Evolutionary conservation across 495 filamentous ascomycete species (phyloP).

Genomic region (Tuber brumale): DNA sequence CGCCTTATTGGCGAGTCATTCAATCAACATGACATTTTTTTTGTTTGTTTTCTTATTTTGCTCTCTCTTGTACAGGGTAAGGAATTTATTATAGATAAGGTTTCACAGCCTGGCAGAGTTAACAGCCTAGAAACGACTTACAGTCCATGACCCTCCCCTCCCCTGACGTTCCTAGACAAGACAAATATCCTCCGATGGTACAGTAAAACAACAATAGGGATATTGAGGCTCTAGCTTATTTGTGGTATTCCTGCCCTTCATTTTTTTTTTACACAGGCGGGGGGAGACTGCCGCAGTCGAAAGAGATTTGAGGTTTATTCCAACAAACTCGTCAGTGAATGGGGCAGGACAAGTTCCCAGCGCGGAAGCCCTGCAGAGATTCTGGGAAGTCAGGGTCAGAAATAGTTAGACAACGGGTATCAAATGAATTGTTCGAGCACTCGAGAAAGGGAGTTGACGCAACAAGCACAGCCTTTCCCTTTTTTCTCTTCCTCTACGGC

Average conservation of each 20-base stretch:
- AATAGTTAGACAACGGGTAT: neutral
- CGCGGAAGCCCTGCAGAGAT: neutral
- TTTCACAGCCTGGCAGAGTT: neutral
- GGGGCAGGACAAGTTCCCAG: neutral
- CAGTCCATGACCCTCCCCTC: neutral
- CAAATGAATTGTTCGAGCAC: neutral
- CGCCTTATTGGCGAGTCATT: conserved; percentile 38
- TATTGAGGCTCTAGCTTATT: neutral
- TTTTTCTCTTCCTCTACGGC: neutral
- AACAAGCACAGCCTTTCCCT: neutral
- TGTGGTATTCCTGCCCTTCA: neutral
- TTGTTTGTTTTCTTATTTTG: neutral
- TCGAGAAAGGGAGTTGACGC: neutral
- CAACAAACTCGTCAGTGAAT: neutral
- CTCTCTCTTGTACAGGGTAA: neutral
- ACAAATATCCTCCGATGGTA: neutral
- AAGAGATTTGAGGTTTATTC: neutral
- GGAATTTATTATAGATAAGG: neutral
- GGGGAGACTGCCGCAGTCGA: neutral
- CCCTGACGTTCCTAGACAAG: neutral
- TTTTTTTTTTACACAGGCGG: neutral
- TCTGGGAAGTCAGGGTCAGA: neutral
- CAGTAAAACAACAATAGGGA: neutral
- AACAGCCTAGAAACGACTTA: neutral
- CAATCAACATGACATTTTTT: conserved; percentile 5